phyloP scores from a whole-genome alignment of 208 protist species.

The Trichomonas vaginalis region DNA sequence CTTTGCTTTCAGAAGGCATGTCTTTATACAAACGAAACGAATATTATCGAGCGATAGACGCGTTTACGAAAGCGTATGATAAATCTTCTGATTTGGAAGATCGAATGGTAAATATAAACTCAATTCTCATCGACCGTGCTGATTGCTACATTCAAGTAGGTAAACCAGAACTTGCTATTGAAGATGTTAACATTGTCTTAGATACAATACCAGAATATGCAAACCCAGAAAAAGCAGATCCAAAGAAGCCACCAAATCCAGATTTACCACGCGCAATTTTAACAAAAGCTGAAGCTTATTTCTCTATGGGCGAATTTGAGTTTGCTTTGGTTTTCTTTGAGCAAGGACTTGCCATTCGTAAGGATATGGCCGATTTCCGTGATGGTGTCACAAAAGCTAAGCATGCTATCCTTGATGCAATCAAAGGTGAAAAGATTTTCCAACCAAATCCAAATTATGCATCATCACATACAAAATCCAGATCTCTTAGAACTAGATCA shows the following conservation, averaged over 20 bases:
- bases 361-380: neutral
- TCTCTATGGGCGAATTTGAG: constrained; percentile 9
- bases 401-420: neutral
- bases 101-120: neutral
- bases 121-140: neutral
- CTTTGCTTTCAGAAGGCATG: neutral
- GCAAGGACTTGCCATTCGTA: neutral
- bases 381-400: neutral
- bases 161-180: neutral
- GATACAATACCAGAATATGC: neutral
- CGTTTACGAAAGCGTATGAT: neutral
- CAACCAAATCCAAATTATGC: constrained; percentile 13
- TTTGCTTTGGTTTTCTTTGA: constrained; percentile 16
- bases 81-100: neutral
- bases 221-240: neutral
- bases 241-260: neutral
- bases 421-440: neutral
- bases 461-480: neutral
- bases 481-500: neutral
- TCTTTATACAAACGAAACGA: neutral
- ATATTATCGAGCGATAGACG: neutral
- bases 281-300: constrained; percentile 5
- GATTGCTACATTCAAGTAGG: constrained; percentile 14
- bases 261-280: neutral
- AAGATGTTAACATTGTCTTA: neutral